These are phyloP conservation scores for Saturnispora hagleri DNA, from an alignment of 805 yeast genomes.

Conservation along the genomic window DNA sequence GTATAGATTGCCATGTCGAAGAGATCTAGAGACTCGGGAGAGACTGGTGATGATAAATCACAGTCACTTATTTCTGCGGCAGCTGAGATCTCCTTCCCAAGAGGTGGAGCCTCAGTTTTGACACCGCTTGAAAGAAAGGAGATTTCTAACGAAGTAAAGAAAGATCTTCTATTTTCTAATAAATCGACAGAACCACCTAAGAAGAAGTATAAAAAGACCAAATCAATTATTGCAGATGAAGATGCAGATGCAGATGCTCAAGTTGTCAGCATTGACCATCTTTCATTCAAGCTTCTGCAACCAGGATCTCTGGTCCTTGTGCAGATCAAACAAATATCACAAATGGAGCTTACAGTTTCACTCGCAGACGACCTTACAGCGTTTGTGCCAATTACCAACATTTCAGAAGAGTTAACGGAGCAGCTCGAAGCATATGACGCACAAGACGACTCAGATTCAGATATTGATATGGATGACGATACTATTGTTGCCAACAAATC, in stretches of 20 bases:
- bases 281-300: constrained; percentile 51
- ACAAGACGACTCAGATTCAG: constrained; percentile 33
- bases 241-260: constrained; percentile 18
- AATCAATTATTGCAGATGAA: constrained; percentile 22
- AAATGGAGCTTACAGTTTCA: constrained; percentile 56
- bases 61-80: constrained; percentile 22
- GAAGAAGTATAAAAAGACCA: constrained; percentile 24
- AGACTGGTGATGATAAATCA: constrained; percentile 19
- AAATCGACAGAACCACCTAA: constrained; percentile 24
- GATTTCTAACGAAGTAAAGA: constrained; percentile 85
- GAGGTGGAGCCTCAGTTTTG: constrained; percentile 88
- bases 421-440: constrained; percentile 51
- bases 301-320: constrained; percentile 76
- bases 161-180: constrained; percentile 59
- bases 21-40: constrained; percentile 41
- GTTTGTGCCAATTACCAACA: constrained; percentile 61
- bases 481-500: constrained; percentile 22
- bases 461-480: constrained; percentile 16
- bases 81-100: constrained; percentile 67
- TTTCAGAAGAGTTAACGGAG: constrained; percentile 54
- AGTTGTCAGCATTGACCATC: constrained; percentile 45
- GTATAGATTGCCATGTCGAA: constrained; percentile 22
- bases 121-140: constrained; percentile 88
- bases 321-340: constrained; percentile 53
- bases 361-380: constrained; percentile 79